Conservation (phyloP, 345 rosid species). For the Bruguiera parviflora region DNA sequence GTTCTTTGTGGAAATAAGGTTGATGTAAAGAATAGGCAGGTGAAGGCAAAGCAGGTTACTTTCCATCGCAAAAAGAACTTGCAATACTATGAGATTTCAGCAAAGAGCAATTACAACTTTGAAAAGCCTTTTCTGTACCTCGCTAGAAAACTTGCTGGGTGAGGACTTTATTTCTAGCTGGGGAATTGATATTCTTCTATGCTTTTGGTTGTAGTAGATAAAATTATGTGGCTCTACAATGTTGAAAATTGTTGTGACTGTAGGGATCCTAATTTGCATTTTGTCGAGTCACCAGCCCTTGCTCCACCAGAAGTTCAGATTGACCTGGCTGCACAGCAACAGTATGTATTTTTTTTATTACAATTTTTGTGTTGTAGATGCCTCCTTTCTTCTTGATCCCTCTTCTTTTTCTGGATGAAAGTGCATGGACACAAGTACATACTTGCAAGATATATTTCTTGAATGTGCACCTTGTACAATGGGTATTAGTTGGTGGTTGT, state of each 20-base stretch:
- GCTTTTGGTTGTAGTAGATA: not conserved
- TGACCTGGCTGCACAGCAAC: slow-evolving; percentile 83
- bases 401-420: too few relatives aligned
- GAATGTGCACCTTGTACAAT: not conserved
- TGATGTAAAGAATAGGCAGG: slow-evolving; percentile 57
- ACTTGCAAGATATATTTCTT: not conserved
- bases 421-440: too few relatives aligned
- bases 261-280: slow-evolving; percentile 80
- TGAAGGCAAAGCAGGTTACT: slow-evolving; percentile 54
- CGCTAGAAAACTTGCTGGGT: slow-evolving; percentile 59
- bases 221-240: not conserved
- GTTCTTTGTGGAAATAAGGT: slow-evolving; percentile 62
- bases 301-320: slow-evolving; percentile 90
- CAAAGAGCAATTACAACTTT: slow-evolving; percentile 55
- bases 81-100: slow-evolving; percentile 59
- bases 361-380: not conserved
- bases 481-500: too few relatives aligned
- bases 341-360: slow-evolving; percentile 37
- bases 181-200: not conserved
- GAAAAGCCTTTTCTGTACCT: slow-evolving; percentile 59
- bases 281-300: slow-evolving; percentile 90
- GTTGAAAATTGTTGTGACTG: not conserved
- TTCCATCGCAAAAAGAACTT: slow-evolving; percentile 54
- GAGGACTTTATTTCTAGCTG: not conserved
- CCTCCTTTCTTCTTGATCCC: not conserved